These are phyloP conservation scores for Entonaema liquescens DNA, from an alignment of 495 filamentous ascomycete genomes.

Conservation along the genomic window DNA sequence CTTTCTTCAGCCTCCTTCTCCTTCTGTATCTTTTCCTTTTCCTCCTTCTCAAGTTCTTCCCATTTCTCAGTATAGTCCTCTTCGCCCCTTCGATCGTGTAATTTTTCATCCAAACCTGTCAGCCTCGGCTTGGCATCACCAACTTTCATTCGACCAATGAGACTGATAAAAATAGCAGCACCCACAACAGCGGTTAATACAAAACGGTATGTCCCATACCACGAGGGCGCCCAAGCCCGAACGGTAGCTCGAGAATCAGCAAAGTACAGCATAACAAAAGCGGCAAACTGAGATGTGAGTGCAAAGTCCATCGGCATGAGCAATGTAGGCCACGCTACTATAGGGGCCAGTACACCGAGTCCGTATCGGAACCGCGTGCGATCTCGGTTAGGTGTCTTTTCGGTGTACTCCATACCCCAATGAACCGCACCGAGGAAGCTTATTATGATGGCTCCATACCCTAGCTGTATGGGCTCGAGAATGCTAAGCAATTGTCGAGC, in stretches of 20 bases:
- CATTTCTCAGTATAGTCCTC: constrained; percentile 69
- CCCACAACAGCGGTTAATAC: constrained; percentile 95
- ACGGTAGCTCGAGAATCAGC: constrained; percentile 79
- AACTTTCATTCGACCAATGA: constrained; percentile 89
- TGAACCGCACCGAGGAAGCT: constrained; percentile 97
- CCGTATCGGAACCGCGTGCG: constrained; percentile 72
- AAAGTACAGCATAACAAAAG: constrained; percentile 91
- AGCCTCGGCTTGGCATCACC: constrained; percentile 59
- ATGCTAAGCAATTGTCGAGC: constrained; percentile 79
- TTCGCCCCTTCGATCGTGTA: constrained; percentile 57
- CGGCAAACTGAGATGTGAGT: constrained; percentile 86
- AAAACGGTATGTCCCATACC: constrained; percentile 95
- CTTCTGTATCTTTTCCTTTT: constrained; percentile 57
- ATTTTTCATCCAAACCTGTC: constrained; percentile 65
- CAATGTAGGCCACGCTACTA: constrained; percentile 92
- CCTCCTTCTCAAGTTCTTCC: constrained; percentile 65
- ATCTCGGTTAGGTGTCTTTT: constrained; percentile 44
- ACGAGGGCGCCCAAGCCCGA: constrained; percentile 84
- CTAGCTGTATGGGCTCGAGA: constrained; percentile 90
- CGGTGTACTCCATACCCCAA: constrained; percentile 82
- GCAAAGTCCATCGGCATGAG: constrained; percentile 88
- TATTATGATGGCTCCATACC: constrained; percentile 92
- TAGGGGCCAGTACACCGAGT: constrained; percentile 82
- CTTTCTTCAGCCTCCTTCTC: constrained; percentile 51
- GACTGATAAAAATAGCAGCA: constrained; percentile 80